Conservation (phyloP, 371 early-diverging fungal species). For the Lichtheimia hyalospora region DNA sequence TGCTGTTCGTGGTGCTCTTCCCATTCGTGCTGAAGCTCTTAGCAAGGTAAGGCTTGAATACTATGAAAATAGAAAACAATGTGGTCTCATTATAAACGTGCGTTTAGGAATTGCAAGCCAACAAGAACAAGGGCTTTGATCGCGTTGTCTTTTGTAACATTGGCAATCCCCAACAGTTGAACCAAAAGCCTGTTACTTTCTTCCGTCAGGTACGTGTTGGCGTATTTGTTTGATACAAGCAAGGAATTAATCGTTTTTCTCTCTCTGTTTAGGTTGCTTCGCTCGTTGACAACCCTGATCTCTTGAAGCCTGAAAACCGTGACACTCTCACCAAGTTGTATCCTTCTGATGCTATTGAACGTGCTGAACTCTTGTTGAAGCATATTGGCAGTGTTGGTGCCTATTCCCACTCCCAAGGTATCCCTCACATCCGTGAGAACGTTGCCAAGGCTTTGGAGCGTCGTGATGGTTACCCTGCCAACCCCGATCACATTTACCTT, state of each 20-base stretch:
- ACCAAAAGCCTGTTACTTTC: conserved; percentile 95
- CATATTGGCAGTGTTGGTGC: conserved; percentile 84
- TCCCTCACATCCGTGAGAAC: conserved; percentile 76
- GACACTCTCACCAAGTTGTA: conserved; percentile 60
- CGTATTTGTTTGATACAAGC: background rate
- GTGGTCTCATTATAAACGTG: background rate
- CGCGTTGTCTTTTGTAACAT: conserved; percentile 91
- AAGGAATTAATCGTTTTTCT: background rate
- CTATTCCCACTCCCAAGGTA: conserved; percentile 94
- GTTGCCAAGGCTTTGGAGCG: conserved; percentile 85
- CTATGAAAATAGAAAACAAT: background rate
- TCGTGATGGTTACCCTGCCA: conserved; percentile 85
- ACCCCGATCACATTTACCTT: conserved; percentile 85
- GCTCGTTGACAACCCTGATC: conserved; percentile 76
- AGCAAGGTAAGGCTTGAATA: conserved; percentile 39
- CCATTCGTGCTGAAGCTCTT: conserved; percentile 93
- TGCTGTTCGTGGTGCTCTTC: conserved; percentile 95
- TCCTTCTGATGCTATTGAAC: conserved; percentile 82
- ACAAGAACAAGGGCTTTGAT: conserved; percentile 69
- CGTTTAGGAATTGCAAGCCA: conserved; percentile 28
- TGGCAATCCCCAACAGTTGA: conserved; percentile 96
- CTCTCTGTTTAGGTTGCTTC: conserved; percentile 23
- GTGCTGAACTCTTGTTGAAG: conserved; percentile 72
- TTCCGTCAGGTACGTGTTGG: conserved; percentile 80
- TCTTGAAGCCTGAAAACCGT: conserved; percentile 63